A percentile compares a stretch with the other conserved stretches of the same genome.
phyloP scores from a whole-genome alignment of 2,329 filamentous ascomycete species.

The Fusarium albidum region DNA sequence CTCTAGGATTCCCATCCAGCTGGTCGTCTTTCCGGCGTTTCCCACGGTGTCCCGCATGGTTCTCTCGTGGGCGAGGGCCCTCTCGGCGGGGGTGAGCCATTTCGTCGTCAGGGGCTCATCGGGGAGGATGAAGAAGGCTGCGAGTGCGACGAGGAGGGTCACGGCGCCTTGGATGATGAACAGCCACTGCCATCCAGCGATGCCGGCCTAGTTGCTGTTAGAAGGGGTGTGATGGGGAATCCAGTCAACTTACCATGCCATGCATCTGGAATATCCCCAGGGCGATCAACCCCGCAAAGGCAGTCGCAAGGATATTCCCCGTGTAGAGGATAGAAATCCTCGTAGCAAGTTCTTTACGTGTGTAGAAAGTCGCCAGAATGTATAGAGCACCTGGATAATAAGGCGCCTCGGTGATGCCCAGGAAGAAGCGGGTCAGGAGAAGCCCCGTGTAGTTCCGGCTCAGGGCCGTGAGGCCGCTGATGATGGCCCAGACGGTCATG shows the following conservation, averaged over 20 bases:
- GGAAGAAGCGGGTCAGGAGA: slow-evolving; percentile 54
- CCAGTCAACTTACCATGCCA: slow-evolving; percentile 30
- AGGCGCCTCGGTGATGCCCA: slow-evolving; percentile 51
- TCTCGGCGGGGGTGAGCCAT: slow-evolving; percentile 52
- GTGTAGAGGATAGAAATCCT: slow-evolving; percentile 55
- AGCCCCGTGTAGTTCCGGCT: slow-evolving; percentile 57
- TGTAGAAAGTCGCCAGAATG: slow-evolving; percentile 63
- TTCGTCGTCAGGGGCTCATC: slow-evolving; percentile 53
- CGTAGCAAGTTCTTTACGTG: slow-evolving; percentile 54
- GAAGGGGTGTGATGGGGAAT: neutral
- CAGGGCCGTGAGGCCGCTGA: slow-evolving; percentile 55
- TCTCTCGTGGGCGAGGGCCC: slow-evolving; percentile 50
- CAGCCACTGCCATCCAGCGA: slow-evolving; percentile 50
- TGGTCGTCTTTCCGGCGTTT: slow-evolving; percentile 48
- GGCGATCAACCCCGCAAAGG: slow-evolving; percentile 54
- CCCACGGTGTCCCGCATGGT: slow-evolving; percentile 56
- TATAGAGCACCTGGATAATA: slow-evolving; percentile 47
- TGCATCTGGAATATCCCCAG: slow-evolving; percentile 48
- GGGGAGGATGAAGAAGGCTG: slow-evolving; percentile 38
- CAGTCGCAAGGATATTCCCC: slow-evolving; percentile 45
- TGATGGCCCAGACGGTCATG: slow-evolving; percentile 57
- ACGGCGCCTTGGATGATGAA: slow-evolving; percentile 72
- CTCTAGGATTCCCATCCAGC: slow-evolving; percentile 53
- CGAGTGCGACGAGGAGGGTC: slow-evolving; percentile 34
- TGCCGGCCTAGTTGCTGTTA: neutral